Evolutionary conservation across 352 stramenopile species (phyloP), one percentile per base, ranked within the genome.

Genomic region (Pythium apleroticum): DNA sequence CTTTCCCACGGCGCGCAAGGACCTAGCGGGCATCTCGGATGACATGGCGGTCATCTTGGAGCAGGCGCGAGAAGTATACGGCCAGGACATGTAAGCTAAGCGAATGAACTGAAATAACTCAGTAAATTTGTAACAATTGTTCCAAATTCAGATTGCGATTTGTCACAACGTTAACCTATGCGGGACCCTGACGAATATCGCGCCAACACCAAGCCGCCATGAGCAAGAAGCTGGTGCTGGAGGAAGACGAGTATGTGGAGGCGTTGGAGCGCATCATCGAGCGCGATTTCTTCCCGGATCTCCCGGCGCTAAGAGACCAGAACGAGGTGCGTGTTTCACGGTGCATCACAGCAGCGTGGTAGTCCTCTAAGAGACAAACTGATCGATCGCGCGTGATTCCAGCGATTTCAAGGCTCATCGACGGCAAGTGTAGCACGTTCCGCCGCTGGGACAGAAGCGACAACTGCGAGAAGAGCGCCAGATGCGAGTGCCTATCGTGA

Each of bases 231-330:
- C 70, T 92, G 59, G 71, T 93, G 68, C 71, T 95, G 30, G 85
- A 95, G 46, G 87, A 95, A 65, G 87, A 95, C 19, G 72, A 76
- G 60, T 95, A 94, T 58, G 86, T 94, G 28, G 77, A 84, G 66
- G 66, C 69, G 45, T 69, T 95, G 27, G 87, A 78, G 52, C 71
- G 77, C 57, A 93, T 95, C 61, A 94, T 95, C 65, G 81, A 95
- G 76, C 85, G 87, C 53, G 85, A 93, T 71, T 95, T 93, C 77
- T 95, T 95, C 67, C 87, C 87, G 28, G 85, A 92, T 60, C 73
- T 93, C 3, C 57, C 70, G 12, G 70, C 64, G 37, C 78, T 95
- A 46, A 80, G 86, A 52, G 48, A 60, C n/a, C 79, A 89, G 57
- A 80, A 69, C 20, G 67, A 78, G 72, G 83, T 92, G 41, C 37